phyloP scores from a whole-genome alignment of 129 eudicot species.

The Centaurea solstitialis region DNA sequence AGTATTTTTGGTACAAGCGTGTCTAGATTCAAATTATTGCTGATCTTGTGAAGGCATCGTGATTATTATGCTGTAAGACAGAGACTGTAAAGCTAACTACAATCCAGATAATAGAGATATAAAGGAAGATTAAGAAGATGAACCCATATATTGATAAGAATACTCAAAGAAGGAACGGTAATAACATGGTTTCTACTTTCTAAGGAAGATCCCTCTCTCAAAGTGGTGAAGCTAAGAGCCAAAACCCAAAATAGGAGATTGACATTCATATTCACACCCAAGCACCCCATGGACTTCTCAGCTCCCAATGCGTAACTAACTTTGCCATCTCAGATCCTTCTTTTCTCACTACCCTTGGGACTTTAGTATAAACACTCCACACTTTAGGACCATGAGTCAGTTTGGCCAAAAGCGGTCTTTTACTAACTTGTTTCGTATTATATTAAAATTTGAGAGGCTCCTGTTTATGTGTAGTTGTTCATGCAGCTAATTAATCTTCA shows the following conservation, averaged over 20 bases:
- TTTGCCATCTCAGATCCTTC: background rate
- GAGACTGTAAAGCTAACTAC: background rate
- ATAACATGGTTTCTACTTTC: background rate
- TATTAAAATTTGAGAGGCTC: too few species aligned
- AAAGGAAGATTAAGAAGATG: background rate
- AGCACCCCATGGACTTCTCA: background rate
- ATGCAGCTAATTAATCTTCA: too few species aligned
- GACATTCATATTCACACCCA: background rate
- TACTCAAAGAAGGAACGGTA: background rate
- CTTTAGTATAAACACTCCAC: background rate
- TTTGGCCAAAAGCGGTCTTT: too few species aligned
- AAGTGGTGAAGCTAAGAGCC: background rate
- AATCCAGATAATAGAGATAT: background rate
- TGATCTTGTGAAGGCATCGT: background rate
- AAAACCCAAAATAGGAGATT: background rate
- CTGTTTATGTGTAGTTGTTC: too few species aligned
- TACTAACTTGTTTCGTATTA: too few species aligned
- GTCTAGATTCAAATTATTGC: background rate
- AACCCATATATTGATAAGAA: background rate
- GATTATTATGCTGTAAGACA: background rate
- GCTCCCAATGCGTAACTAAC: background rate
- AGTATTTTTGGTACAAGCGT: background rate
- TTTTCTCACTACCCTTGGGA: background rate
- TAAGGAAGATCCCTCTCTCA: background rate
- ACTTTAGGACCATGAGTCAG: background rate